Conservation (phyloP, 495 filamentous ascomycete species). For the Penicillium turbatum region DNA sequence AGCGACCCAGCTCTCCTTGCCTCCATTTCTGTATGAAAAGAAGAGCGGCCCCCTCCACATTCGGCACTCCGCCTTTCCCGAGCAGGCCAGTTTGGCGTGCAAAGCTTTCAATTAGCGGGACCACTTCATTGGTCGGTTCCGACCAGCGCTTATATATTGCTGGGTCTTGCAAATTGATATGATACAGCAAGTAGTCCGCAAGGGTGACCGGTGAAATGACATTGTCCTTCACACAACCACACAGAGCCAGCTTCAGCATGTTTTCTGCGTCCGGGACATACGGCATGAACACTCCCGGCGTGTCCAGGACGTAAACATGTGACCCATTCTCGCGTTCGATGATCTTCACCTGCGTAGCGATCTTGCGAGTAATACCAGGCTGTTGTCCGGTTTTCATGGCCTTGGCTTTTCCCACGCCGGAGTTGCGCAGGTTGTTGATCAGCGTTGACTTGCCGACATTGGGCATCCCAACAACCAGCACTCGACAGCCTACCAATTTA, state of each 20-base stretch:
- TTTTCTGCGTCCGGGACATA: slow-evolving; percentile 78
- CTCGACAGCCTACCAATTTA: slow-evolving; percentile 64
- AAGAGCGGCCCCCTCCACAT: slow-evolving; percentile 68
- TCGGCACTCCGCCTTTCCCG: slow-evolving; percentile 66
- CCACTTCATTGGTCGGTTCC: slow-evolving; percentile 76
- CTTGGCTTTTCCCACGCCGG: slow-evolving; percentile 67
- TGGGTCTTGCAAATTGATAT: slow-evolving; percentile 62
- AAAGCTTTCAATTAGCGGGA: slow-evolving; percentile 60
- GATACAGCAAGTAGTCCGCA: slow-evolving; percentile 85
- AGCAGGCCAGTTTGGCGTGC: slow-evolving; percentile 72
- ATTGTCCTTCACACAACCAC: slow-evolving; percentile 86
- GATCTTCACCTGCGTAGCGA: slow-evolving; percentile 79
- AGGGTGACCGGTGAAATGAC: slow-evolving; percentile 69
- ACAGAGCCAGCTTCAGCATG: slow-evolving; percentile 90
- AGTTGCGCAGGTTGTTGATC: slow-evolving; percentile 74
- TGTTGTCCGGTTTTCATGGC: slow-evolving; percentile 78
- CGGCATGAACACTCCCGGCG: slow-evolving; percentile 87
- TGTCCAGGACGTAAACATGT: slow-evolving; percentile 65
- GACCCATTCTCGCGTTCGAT: slow-evolving; percentile 49
- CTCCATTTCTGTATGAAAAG: slow-evolving; percentile 86
- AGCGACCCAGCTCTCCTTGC: slow-evolving; percentile 66
- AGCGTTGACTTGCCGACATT: slow-evolving; percentile 90
- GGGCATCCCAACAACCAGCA: slow-evolving; percentile 93
- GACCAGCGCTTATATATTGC: slow-evolving; percentile 60
- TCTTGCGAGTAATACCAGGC: slow-evolving; percentile 85